Evolutionary conservation across 495 filamentous ascomycete species (phyloP).

Genomic region (Talaromyces trachyspermus): DNA sequence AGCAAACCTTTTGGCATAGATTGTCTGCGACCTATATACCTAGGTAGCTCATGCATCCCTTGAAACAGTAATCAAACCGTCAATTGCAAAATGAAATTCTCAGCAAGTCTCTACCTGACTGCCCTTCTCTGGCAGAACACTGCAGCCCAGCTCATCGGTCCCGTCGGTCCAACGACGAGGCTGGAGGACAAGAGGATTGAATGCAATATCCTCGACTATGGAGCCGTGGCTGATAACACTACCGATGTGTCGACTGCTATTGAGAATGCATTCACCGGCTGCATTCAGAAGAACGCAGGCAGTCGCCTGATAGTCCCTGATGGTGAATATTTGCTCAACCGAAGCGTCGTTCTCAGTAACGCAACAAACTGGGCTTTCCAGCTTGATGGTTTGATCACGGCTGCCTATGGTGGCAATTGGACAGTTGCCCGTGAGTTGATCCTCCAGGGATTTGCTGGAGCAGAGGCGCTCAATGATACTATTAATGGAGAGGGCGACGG

Average conservation of each 20-base stretch:
- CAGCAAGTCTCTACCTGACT: neutral
- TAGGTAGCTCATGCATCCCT: too few relatives aligned
- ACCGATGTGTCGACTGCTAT: constrained; percentile 36
- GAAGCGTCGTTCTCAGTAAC: constrained; percentile 26
- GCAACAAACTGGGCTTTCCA: constrained; percentile 32
- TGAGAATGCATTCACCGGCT: constrained; percentile 28
- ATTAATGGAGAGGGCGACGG: constrained; percentile 29
- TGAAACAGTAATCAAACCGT: too few relatives aligned
- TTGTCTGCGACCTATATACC: too few relatives aligned
- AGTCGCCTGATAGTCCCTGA: constrained; percentile 32
- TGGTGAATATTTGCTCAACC: constrained; percentile 28
- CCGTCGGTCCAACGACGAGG: constrained; percentile 28
- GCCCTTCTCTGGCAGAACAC: constrained; percentile 22
- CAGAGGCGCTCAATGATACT: constrained; percentile 28
- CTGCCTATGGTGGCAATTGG: constrained; percentile 25
- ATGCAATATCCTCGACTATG: constrained; percentile 36
- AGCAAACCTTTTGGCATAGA: too few relatives aligned
- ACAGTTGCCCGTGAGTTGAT: constrained; percentile 25
- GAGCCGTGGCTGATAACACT: constrained; percentile 29
- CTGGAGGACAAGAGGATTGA: constrained; percentile 22
- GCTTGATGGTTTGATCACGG: constrained; percentile 36
- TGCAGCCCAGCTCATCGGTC: constrained; percentile 17
- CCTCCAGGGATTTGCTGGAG: constrained; percentile 19
- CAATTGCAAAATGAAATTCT: neutral
- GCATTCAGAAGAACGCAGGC: constrained; percentile 20